A percentile compares a stretch with the other conserved stretches of the same genome.
These are phyloP conservation scores for Phycomyces nitens DNA, from an alignment of 192 early-diverging fungal genomes.

Conservation along the genomic window DNA sequence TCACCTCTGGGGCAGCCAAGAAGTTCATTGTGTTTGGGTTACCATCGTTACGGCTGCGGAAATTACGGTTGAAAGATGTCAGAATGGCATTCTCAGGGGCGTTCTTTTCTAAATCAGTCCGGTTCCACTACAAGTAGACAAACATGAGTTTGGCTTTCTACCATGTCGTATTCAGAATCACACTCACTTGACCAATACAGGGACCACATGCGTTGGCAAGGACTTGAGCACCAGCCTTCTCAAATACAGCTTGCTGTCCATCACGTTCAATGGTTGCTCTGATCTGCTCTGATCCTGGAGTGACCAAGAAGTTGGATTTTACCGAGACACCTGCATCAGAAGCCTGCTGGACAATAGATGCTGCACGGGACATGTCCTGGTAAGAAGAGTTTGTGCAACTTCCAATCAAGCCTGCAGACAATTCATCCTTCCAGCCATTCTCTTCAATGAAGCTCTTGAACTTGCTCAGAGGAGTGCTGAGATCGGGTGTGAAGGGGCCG, in stretches of 20 bases:
- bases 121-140: slow-evolving; percentile 74
- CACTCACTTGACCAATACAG: slow-evolving; percentile 78
- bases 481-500: slow-evolving; percentile 97
- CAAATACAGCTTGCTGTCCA: slow-evolving; percentile 77
- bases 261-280: slow-evolving; percentile 96
- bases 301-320: slow-evolving; percentile 85
- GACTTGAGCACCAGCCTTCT: slow-evolving; percentile 81
- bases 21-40: slow-evolving; percentile 95
- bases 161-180: neutral
- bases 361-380: slow-evolving; percentile 92
- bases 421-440: slow-evolving; percentile 84
- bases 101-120: slow-evolving; percentile 53
- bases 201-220: slow-evolving; percentile 98
- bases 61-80: slow-evolving; percentile 98
- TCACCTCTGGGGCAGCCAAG: slow-evolving; percentile 90
- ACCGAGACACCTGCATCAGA: slow-evolving; percentile 70
- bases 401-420: slow-evolving; percentile 91
- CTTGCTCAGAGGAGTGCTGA: slow-evolving; percentile 85
- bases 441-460: slow-evolving; percentile 73
- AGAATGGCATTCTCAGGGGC: slow-evolving; percentile 88
- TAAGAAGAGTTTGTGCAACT: slow-evolving; percentile 98
- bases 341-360: slow-evolving; percentile 86
- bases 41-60: slow-evolving; percentile 92
- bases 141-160: neutral
- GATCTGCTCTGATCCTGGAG: slow-evolving; percentile 97